Evolutionary conservation across 2,329 filamentous ascomycete species (phyloP), one percentile per base, ranked within the genome.

Genomic region (Spiromastix sp.): DNA sequence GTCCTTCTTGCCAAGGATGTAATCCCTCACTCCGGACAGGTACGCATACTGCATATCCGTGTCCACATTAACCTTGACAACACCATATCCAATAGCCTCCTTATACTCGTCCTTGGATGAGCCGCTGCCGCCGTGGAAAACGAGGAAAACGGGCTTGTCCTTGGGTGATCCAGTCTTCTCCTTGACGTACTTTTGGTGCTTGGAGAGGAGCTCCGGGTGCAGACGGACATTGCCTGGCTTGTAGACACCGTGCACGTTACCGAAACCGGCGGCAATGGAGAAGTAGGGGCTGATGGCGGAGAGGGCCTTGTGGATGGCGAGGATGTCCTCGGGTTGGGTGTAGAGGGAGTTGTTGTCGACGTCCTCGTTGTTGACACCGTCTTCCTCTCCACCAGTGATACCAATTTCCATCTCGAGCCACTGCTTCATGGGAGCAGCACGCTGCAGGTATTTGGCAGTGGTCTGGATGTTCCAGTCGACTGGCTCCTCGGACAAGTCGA

Each of bases 61-160:
- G 68, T 98, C 91, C 54, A 98, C 73, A 73, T 98, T 98, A 68
- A 98, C 91, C 81, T 98, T 98, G 71, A 95, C 81, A 51, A 98
- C 89, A 72, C 91, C 91, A 66, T 89, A 82, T 59, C 70, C 68
- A 65, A 95, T 95, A 58, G 87, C 89, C 52, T 85, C 77, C 45
- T 71, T 72, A 75, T 83, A 98, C 70, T 98, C 91, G 51, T 85
- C 66, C 72, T 94, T 93, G 61, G 74, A 73, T 48, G 84, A 93
- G 50, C 91, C 91, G 46, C 85, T 93, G 54, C 91, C 91, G 56
- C 91, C 91, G 75, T 98, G 91, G 82, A 98, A 98, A 63, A 98
- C 91, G 56, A 98, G 85, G 79, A 87, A 96, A 59, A 96, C 84
- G 50, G 91, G 91, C 81, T 95, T 95, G 59, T 83, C 74, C 48